These are phyloP conservation scores for Cryptosporidium tyzzeri DNA, from an alignment of 169 alveolate species.

Conservation along the genomic window DNA sequence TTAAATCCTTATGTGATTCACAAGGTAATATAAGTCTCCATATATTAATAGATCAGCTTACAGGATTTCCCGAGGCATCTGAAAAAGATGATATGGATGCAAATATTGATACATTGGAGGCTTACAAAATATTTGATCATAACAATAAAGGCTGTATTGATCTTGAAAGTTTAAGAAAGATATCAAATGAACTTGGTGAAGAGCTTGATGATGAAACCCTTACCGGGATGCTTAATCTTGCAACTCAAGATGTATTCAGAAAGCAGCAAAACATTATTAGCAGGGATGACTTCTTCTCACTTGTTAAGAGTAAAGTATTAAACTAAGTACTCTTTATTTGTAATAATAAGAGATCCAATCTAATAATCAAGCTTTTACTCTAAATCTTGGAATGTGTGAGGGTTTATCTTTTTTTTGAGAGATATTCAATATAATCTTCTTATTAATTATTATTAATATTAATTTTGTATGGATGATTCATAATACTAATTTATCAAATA, in stretches of 20 bases:
- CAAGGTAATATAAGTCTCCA: conserved; percentile 69
- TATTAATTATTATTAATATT: not conserved
- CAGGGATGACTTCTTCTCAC: conserved; percentile 72
- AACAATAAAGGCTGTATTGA: conserved; percentile 66
- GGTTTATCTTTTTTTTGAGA: not conserved
- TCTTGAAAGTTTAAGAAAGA: conserved; percentile 44
- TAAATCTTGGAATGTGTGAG: conserved; percentile 1
- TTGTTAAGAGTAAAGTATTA: conserved; percentile 54
- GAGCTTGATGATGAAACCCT: conserved; percentile 75
- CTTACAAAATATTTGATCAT: conserved; percentile 67
- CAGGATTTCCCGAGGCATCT: conserved; percentile 70
- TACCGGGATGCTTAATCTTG: conserved; percentile 67
- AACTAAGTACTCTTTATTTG: conserved; percentile 17
- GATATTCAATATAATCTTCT: not conserved
- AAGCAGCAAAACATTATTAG: conserved; percentile 60
- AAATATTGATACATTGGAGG: conserved; percentile 69
- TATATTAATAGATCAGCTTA: conserved; percentile 57
- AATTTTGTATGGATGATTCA: not conserved
- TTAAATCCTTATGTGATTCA: conserved; percentile 64
- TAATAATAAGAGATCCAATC: not conserved
- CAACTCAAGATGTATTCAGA: conserved; percentile 70
- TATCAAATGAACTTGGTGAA: conserved; percentile 69
- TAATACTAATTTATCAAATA: conserved; percentile 2
- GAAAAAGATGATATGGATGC: conserved; percentile 75
- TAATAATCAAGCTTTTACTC: not conserved